Base-by-base conservation (phyloP, 2,329 filamentous ascomycete species). In the Dryadomyces quercivorus region DNA sequence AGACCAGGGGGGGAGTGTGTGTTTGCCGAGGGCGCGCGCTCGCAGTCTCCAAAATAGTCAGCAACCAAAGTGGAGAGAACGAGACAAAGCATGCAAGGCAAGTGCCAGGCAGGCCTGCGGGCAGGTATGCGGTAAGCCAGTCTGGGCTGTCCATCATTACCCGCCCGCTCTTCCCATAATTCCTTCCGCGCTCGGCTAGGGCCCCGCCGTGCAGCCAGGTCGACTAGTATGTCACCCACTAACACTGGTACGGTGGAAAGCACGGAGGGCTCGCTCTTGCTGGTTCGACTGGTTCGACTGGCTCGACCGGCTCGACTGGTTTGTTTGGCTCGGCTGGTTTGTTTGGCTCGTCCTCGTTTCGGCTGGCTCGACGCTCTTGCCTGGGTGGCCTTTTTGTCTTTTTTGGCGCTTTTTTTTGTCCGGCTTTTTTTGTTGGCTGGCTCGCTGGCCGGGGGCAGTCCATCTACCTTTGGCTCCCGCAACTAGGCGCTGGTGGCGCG, bases 141-240 rank as follows among this genome's bases (percentile, higher is more conserved):
- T 50, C 31, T 10, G 18, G 31, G n/a, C 54, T 54, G 53, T 43
- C 53, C 57, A 57, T 57, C 55, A 50, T 54, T 57, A 55, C 57
- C 55, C 55, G 43, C 31, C 55, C 56, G 56, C 52, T 48, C 54
- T 54, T 53, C 50, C 53, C 56, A 49, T 22, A 21, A 50, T 55
- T 56, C 57, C 52, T 56, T 57, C 58, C 58, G 58, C 55, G 51
- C 56, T 58, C 56, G 58, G 56, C 53, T 56, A 58, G 55, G 55
- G 40, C 53, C 55, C 56, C 54, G 56, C 56, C 52, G 49, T 42
- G 31, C 36, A 43, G 36, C 40, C 50, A 45, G 42, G 7, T 40
- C 16, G n/a, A n/a, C 45, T 49, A 26, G 15, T 10, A 22, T 18
- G 44, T 13, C 43, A 31, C 44, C 43, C 51, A 53, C 45, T 42